These are phyloP conservation scores for Pisolithus thermaeus DNA, from an alignment of 1,284 basidiomycete species.

Conservation along the genomic window DNA sequence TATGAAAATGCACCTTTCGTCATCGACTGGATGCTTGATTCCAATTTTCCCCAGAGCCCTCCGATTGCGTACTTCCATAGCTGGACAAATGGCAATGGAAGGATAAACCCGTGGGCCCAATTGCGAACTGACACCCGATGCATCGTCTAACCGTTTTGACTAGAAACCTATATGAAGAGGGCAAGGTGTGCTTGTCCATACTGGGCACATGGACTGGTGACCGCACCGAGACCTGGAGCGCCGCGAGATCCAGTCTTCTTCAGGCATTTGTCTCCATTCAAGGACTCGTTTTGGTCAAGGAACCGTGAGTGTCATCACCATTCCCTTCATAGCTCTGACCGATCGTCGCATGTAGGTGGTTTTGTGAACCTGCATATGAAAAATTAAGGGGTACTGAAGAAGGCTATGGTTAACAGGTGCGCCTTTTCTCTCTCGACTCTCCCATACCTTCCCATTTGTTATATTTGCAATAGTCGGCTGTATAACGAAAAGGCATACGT, in stretches of 20 bases:
- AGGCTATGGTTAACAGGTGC: conserved; percentile 77
- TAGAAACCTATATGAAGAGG: conserved; percentile 91
- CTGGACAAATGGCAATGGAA: conserved; percentile 91
- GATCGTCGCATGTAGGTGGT: conserved; percentile 52
- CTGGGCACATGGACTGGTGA: conserved; percentile 92
- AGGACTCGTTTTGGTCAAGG: conserved; percentile 86
- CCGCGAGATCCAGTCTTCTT: conserved; percentile 76
- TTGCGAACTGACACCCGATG: neutral
- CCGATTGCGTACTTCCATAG: conserved; percentile 88
- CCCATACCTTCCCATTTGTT: conserved; percentile 5
- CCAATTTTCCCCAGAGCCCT: conserved; percentile 82
- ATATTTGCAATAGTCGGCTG: conserved; percentile 48
- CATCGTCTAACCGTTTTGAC: conserved; percentile 1
- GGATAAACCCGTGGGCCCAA: conserved; percentile 70
- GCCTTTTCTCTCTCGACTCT: conserved; percentile 3
- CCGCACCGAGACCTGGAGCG: conserved; percentile 79
- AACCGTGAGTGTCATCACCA: conserved; percentile 56
- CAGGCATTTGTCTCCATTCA: conserved; percentile 94
- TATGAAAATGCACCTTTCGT: conserved; percentile 92
- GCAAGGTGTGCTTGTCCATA: conserved; percentile 91
- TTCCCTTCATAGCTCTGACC: neutral
- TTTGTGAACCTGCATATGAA: conserved; percentile 89
- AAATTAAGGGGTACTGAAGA: conserved; percentile 87
- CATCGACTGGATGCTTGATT: conserved; percentile 89
- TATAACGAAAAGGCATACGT: conserved; percentile 94